Evolutionary conservation across 2,329 filamentous ascomycete genomes (phyloP), one percentile per base, ranked within the genome.

Genomic region (Gliomastix tumulicola): DNA sequence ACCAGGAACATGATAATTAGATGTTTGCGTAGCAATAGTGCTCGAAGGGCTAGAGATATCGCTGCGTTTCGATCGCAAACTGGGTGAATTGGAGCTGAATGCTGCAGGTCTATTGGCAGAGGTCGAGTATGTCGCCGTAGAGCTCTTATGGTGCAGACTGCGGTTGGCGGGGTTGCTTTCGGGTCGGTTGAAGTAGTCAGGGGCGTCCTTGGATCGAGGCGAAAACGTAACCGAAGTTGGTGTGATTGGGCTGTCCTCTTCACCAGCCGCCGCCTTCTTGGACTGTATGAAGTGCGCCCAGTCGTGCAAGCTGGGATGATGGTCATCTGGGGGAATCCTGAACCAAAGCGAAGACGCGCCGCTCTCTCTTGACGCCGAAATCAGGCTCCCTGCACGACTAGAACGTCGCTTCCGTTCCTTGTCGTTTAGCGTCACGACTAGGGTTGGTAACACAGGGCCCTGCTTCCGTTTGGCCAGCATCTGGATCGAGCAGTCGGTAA

Each of bases 351-450:
- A 69, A 8, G 61, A 65, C 4, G 66, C 59, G 8, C 60, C 55
- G 2, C 65, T 57, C 13, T 77, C 71, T 49, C 71, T 77, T 39
- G 59, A 67, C 7, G 62, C 55, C 9, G 69, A 54, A 15, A 68
- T 69, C 17, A 82, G 59, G 4, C 73, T 74, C 5, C 73, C 69
- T 4, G 79, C 74, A 41, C 78, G 68, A 45, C 78, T 82, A 32
- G 79, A 82, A 41, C 79, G 68, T 34, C 79, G 71, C 48, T 81
- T 82, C 38, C 75, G 71, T 43, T 78, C 62, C 51, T 76, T 80
- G 44, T 82, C 76, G 25, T 68, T 64, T 33, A 82, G 58, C 44
- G 63, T 73, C 25, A 82, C 51, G 32, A 79, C 62, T 11, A 83
- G 65, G 6, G 79, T 82, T 3, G 76, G 76, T 7, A 77, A 56